These are phyloP conservation scores for Rostrohypoxylon terebratum DNA, from an alignment of 495 filamentous ascomycete species.

Conservation along the genomic window DNA sequence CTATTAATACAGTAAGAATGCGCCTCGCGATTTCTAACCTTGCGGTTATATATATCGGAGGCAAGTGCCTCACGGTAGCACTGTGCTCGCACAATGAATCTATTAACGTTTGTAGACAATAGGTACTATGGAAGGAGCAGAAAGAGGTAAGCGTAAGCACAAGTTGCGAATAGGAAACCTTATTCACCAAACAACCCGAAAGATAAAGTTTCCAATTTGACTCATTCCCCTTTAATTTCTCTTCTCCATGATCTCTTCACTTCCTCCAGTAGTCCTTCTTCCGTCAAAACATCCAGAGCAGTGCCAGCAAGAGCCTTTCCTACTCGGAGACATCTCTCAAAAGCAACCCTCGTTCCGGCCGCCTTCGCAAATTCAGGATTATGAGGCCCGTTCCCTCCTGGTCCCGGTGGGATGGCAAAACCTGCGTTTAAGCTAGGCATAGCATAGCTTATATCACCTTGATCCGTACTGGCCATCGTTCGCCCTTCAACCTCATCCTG, in stretches of 20 bases:
- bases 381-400: conserved; percentile 65
- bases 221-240: conserved; percentile 27
- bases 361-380: conserved; percentile 69
- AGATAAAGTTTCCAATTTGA: too few species aligned
- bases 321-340: conserved; percentile 63
- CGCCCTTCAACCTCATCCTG: conserved; percentile 63
- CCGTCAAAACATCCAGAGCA: conserved; percentile 65
- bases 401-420: conserved; percentile 65
- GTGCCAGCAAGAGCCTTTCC: conserved; percentile 67
- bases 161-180: not conserved
- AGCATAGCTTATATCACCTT: conserved; percentile 73
- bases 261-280: conserved; percentile 57
- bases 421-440: conserved; percentile 71
- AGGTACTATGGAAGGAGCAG: not conserved
- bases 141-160: not conserved
- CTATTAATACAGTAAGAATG: not conserved
- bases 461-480: conserved; percentile 68
- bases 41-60: not conserved
- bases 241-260: conserved; percentile 50
- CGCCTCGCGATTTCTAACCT: not conserved
- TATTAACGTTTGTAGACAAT: not conserved
- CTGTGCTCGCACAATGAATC: too few species aligned
- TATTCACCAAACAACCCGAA: not conserved
- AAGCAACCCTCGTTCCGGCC: conserved; percentile 66
- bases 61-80: not conserved